Base-by-base conservation (phyloP, 179 eudicot species). In the Drosera spatulata region DNA sequence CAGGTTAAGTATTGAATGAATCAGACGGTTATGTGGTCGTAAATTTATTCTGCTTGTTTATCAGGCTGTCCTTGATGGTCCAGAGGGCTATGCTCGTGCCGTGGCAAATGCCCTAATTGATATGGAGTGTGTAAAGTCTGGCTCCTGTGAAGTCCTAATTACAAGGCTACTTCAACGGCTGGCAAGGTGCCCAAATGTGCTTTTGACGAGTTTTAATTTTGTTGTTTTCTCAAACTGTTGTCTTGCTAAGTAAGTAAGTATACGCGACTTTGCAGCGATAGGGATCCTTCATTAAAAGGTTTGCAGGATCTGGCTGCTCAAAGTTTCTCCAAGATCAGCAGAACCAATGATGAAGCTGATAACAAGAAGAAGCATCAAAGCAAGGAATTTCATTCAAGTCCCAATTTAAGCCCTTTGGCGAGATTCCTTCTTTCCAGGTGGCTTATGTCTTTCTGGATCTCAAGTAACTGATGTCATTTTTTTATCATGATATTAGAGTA, bases 361-460 rank as follows among this genome's bases (percentile, higher is more conserved):
- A 65, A 64, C 79, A 85, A 70, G 61, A 80, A 77, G 63, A 82
- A 67, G 78, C 82, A 71, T 15, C 83, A 68, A 52, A 82, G 68
- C 73, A 82, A 77, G 59, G 94, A 80, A 47, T 64, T 70, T 56
- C 69, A 81, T 61, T 79, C 87, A 14, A 83, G 78, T 63, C 73
- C 88, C 64, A 83, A 83, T 64, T 78, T 83, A 76, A 83, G 88
- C 64, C 85, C 96, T 40, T 85, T 88, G 7, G 96, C 96, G 8
- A 76, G 82, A 69, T 88, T 88, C 77, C 70, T 88, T 77, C 83
- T 88, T 58, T 83, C 94, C 59, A 88, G 96, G 96, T 85, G 58
- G 5, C 87, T 73, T 57, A 22, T 22, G 41, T 55, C 10, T 41
- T 55, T 13, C 8, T 41, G 37, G 7, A 7, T 37, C 39, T 11